Percentiles rank a stretch among this genome's conserved stretches.
These are phyloP conservation scores for Orbilia blumenaviensis DNA, from an alignment of 2,329 filamentous ascomycete species.

Conservation along the genomic window DNA sequence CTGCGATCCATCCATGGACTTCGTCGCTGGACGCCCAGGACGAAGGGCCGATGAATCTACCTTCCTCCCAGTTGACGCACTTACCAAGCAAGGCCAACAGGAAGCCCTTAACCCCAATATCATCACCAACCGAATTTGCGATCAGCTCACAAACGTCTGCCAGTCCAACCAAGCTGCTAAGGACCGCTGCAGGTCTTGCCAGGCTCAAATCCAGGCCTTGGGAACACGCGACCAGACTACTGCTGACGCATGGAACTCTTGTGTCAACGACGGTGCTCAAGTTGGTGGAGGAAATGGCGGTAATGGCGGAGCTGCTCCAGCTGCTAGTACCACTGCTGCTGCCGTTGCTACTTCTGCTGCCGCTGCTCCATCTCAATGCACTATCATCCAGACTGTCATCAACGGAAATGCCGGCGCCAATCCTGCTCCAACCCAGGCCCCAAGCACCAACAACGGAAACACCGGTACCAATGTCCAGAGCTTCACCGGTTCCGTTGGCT, in stretches of 20 bases:
- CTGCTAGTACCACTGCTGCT: constrained; percentile 52
- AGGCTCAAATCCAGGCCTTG: constrained; percentile 65
- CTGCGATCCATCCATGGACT: constrained; percentile 65
- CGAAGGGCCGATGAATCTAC: constrained; percentile 70
- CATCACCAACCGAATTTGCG: constrained; percentile 77
- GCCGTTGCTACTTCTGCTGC: constrained; percentile 52
- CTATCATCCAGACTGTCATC: constrained; percentile 27
- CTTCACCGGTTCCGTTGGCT: constrained; percentile 66
- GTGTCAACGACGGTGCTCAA: constrained; percentile 48
- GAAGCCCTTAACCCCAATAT: constrained; percentile 77
- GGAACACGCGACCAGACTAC: constrained; percentile 62
- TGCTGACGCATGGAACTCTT: constrained; percentile 59
- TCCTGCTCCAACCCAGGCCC: constrained; percentile 20
- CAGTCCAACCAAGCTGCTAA: constrained; percentile 70
- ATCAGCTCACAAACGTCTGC: constrained; percentile 75
- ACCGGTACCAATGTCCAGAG: constrained; percentile 61
- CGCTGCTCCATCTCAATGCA: constrained; percentile 16
- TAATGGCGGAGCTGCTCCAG: constrained; percentile 44
- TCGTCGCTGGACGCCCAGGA: constrained; percentile 66
- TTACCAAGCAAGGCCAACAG: constrained; percentile 70
- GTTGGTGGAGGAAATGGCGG: constrained; percentile 51
- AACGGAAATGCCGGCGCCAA: constrained; percentile 53
- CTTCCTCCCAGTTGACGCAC: constrained; percentile 67
- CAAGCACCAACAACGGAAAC: constrained; percentile 21
- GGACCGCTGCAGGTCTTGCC: constrained; percentile 66